Conservation (phyloP, 805 yeast genomes). For the Sugiyamaella smithiae region DNA sequence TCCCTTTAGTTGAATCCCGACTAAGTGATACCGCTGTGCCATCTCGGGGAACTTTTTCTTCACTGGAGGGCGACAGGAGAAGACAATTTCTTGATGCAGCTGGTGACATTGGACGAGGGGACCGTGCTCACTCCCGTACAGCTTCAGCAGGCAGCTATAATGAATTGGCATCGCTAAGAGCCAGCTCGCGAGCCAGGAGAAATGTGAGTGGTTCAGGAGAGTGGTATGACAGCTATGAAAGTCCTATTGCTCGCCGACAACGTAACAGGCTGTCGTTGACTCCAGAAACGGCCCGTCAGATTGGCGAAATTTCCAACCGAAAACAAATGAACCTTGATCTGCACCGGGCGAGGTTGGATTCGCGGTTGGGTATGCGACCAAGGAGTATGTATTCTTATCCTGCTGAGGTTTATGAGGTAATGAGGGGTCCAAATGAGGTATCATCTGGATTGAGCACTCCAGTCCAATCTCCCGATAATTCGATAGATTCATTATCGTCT, state of each 20-base stretch:
- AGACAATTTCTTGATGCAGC: not conserved
- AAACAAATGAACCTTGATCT: constrained; percentile 4
- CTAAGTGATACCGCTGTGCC: not conserved
- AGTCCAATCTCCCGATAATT: not conserved
- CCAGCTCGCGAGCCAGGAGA: not conserved
- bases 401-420: not conserved
- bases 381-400: not conserved
- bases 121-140: not conserved
- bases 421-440: not conserved
- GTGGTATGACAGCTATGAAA: constrained; percentile 10
- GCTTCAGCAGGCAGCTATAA: constrained; percentile 1
- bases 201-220: not conserved
- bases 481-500: not conserved
- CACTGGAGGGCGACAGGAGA: not conserved
- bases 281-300: constrained; percentile 5
- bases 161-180: not conserved
- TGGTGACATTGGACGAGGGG: not conserved
- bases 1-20: not conserved
- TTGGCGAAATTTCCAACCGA: constrained; percentile 11
- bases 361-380: constrained; percentile 5
- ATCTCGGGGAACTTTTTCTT: not conserved
- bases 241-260: constrained; percentile 16
- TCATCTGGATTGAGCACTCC: not conserved
- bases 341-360: constrained; percentile 6
- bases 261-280: constrained; percentile 8